Base-by-base conservation (phyloP, 495 filamentous ascomycete genomes). In the Bathelium albidoporum region DNA sequence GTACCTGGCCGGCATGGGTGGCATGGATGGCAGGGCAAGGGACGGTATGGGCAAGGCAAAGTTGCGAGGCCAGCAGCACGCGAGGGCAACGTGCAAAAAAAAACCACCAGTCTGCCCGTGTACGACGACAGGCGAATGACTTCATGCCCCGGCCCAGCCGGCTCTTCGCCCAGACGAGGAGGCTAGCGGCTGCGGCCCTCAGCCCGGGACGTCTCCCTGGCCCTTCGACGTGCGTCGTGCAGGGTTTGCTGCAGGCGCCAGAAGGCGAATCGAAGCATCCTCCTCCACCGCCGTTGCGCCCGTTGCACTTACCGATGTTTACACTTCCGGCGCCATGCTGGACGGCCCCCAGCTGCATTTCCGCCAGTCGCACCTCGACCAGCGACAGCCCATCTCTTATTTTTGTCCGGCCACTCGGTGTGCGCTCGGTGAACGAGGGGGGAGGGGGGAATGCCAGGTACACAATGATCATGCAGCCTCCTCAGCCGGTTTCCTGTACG, bases 211-310 rank as follows among this genome's bases (percentile, higher is more conserved):
- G 34, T 5, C 34, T 5, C 49, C 49, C 16, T 18, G 44, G 10
- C 44, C 10, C 16, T 12, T 12, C 44, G 14, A 49, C 44, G 44
- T n/a, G 29, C 20, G 49, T 55, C 49, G 49, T 55, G 49, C 49
- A 26, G 29, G 49, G 49, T 28, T 55, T n/a, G 49, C 49, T 55
- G 49, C 49, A 55, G 49, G 22, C 49, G 49, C 49, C 49, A 55
- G 49, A 55, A 55, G 49, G 49, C 49, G 49, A 55, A 55, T 55
- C 49, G 49, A 55, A 55, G 49, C 49, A 55, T 49, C 44, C 36
- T 39, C 5, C 34, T 39, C 34, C 34, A 39, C 34, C 34, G 34
- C 44, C 44, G 44, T 49, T 49, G 20, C 14, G 18, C 36, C 36
- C 36, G 36, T 41, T 41, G 18, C 36, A 41, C 36, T 18, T 41